These are phyloP conservation scores for Suillus paluster DNA, from an alignment of 768 basidiomycete species.

Conservation along the genomic window DNA sequence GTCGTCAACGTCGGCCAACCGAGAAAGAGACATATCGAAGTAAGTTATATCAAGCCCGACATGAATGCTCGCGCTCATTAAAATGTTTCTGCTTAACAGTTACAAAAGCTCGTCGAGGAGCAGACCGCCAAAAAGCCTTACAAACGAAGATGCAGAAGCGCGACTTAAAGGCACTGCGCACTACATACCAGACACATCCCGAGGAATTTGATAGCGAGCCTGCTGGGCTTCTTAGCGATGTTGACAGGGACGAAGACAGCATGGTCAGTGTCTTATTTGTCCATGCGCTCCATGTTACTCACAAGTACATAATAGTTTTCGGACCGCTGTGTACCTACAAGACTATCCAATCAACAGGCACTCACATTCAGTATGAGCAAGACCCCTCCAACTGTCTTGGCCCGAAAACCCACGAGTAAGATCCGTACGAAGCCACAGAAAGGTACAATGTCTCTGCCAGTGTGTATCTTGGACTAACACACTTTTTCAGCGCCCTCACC, in stretches of 20 bases:
- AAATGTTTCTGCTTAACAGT: not conserved
- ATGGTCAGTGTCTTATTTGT: conserved; percentile 6
- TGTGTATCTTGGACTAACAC: too few relatives aligned
- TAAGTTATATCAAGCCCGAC: not conserved
- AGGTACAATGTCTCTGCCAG: too few relatives aligned
- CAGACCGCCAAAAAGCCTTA: not conserved
- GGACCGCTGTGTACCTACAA: not conserved
- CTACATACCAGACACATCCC: not conserved
- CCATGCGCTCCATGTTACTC: not conserved
- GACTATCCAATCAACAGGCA: not conserved
- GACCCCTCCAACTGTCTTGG: not conserved
- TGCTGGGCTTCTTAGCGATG: conserved; percentile 3
- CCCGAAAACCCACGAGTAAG: too few relatives aligned
- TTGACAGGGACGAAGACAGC: conserved; percentile 7
- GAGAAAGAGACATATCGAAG: conserved; percentile 11
- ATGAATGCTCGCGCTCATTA: not conserved
- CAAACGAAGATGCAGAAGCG: not conserved
- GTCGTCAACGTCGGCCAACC: conserved; percentile 7
- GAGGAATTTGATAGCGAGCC: conserved; percentile 7
- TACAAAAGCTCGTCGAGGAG: not conserved
- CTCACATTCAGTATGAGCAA: not conserved
- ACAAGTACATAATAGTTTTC: not conserved
- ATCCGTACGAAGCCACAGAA: too few relatives aligned
- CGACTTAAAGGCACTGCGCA: not conserved
- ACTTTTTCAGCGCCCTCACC: too few relatives aligned